Conservation (phyloP, 2,329 filamentous ascomycete genomes). For the Metarhizium anisopliae region DNA sequence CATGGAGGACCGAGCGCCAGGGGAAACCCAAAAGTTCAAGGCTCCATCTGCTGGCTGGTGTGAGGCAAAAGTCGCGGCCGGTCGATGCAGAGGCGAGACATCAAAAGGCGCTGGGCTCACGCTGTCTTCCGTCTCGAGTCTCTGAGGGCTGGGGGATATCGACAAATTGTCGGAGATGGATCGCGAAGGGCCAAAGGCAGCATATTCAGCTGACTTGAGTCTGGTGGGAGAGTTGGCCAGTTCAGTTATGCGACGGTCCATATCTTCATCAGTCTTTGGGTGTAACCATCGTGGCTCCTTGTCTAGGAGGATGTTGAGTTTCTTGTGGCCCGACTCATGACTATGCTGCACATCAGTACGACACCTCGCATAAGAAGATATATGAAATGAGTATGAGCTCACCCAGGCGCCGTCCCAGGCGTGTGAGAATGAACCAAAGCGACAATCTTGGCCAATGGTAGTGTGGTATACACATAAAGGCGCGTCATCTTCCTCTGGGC, state of each 20-base stretch:
- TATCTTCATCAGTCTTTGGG: constrained; percentile 40
- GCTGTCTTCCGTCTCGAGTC: constrained; percentile 2
- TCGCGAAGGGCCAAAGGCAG: neutral
- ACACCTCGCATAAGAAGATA: constrained; percentile 5
- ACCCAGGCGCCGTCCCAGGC: constrained; percentile 38
- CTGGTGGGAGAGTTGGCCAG: constrained; percentile 31
- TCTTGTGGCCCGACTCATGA: constrained; percentile 51
- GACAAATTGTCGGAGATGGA: neutral
- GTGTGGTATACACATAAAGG: constrained; percentile 47
- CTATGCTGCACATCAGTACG: constrained; percentile 19
- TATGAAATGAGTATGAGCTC: constrained; percentile 12
- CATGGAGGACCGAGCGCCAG: neutral
- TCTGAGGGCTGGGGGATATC: constrained; percentile 4
- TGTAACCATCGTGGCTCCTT: constrained; percentile 51
- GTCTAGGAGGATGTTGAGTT: constrained; percentile 45
- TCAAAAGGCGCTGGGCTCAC: constrained; percentile 4
- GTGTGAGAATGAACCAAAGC: constrained; percentile 33
- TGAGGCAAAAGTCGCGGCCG: neutral
- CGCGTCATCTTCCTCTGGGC: constrained; percentile 44
- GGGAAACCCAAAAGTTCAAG: neutral
- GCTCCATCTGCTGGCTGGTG: neutral
- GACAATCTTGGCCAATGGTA: constrained; percentile 41
- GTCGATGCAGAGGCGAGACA: neutral
- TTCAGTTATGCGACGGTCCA: constrained; percentile 39
- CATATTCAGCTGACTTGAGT: neutral